Percentiles rank a stretch among this genome's conserved stretches.
These are phyloP conservation scores for Adansonia grandidieri DNA, from an alignment of 441 rosid species.

Conservation along the genomic window DNA sequence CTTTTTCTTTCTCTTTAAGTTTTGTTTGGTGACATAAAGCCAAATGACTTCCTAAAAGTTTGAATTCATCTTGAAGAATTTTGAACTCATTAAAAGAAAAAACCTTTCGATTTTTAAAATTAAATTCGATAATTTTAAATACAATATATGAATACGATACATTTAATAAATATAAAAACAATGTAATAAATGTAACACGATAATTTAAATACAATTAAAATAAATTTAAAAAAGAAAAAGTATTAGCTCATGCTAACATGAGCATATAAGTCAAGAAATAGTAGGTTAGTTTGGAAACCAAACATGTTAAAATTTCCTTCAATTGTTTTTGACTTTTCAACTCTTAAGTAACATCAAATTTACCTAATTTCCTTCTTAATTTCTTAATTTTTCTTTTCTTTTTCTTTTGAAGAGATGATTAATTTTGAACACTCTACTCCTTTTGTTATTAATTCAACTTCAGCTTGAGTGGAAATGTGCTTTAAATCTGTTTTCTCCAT, in stretches of 20 bases:
- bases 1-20: too few species aligned
- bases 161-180: too few species aligned
- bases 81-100: too few species aligned
- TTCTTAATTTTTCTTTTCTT: background rate
- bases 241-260: background rate
- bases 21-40: too few species aligned
- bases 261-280: background rate
- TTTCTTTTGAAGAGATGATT: background rate
- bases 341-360: background rate
- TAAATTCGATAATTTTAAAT: too few species aligned
- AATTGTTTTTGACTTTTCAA: background rate
- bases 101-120: too few species aligned
- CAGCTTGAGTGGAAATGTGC: background rate
- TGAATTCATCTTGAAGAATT: too few species aligned
- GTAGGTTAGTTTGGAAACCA: background rate
- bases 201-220: too few species aligned
- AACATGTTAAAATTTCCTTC: background rate
- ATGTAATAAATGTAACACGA: too few species aligned
- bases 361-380: background rate
- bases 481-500: background rate
- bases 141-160: too few species aligned
- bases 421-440: background rate
- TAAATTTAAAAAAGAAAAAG: background rate
- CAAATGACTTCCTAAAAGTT: too few species aligned
- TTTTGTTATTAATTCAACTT: background rate